Conservation (phyloP, 2,329 filamentous ascomycete species). For the Coniochaeta sp. region DNA sequence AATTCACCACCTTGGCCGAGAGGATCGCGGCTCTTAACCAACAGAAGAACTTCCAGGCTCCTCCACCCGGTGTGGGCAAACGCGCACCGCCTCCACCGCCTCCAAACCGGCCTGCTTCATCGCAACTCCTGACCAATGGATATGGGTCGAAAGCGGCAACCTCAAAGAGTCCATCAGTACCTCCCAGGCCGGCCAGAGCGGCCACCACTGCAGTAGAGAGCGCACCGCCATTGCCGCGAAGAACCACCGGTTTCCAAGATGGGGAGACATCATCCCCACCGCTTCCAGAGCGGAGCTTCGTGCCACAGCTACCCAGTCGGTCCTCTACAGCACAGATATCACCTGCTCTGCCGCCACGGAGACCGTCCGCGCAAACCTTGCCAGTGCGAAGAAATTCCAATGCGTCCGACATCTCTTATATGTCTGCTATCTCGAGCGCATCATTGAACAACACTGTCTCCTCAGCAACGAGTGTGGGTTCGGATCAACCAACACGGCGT, state of each 20-base stretch:
- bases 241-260: slow-evolving; percentile 20
- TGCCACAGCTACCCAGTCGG: slow-evolving; percentile 28
- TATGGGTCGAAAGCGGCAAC: slow-evolving; percentile 25
- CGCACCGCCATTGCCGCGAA: slow-evolving; percentile 30
- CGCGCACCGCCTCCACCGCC: slow-evolving; percentile 36
- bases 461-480: slow-evolving; percentile 40
- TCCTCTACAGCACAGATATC: slow-evolving; percentile 29
- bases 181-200: slow-evolving; percentile 25
- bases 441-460: slow-evolving; percentile 38
- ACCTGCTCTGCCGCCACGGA: slow-evolving; percentile 44
- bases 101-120: slow-evolving; percentile 28
- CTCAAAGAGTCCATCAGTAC: slow-evolving; percentile 26
- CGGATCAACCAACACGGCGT: slow-evolving; percentile 37
- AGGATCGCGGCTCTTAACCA: slow-evolving; percentile 57
- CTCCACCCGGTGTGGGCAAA: slow-evolving; percentile 22
- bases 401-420: slow-evolving; percentile 48
- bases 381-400: slow-evolving; percentile 44
- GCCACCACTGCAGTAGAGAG: slow-evolving; percentile 11
- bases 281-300: slow-evolving; percentile 17
- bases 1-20: slow-evolving; percentile 53
- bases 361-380: slow-evolving; percentile 35
- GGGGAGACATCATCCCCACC: slow-evolving; percentile 14
- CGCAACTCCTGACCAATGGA: slow-evolving; percentile 13
- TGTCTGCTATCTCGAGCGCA: slow-evolving; percentile 45
- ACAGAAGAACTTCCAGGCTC: slow-evolving; percentile 49